Conservation (phyloP, 1,284 basidiomycete species). For the Moesziomyces sp. region DNA sequence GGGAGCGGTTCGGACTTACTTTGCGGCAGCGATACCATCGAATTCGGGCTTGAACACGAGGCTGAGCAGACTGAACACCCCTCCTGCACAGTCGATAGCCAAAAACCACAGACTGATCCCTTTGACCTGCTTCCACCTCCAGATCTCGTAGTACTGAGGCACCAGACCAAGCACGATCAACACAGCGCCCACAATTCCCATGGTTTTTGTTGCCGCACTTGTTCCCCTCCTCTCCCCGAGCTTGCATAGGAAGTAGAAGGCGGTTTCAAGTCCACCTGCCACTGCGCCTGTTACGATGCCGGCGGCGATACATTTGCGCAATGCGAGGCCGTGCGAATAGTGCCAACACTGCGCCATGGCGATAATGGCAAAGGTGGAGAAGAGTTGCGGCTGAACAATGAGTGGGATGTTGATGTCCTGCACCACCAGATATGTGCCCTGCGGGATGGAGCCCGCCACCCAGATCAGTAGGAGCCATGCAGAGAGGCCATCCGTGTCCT, state of each 20-base stretch:
- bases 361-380: conserved; percentile 74
- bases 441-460: conserved; percentile 75
- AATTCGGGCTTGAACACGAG: conserved; percentile 77
- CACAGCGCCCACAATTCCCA: conserved; percentile 76
- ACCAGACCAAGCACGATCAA: conserved; percentile 75
- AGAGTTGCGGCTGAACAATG: conserved; percentile 79
- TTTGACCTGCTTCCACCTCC: conserved; percentile 76
- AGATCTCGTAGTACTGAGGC: conserved; percentile 76
- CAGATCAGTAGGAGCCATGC: conserved; percentile 78
- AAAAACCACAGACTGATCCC: conserved; percentile 81
- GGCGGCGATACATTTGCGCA: conserved; percentile 69
- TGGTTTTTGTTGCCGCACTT: conserved; percentile 72
- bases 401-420: conserved; percentile 79
- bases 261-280: conserved; percentile 74
- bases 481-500: conserved; percentile 79
- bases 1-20: conserved; percentile 3
- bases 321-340: conserved; percentile 70
- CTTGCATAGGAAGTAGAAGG: conserved; percentile 71
- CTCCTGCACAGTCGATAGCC: conserved; percentile 77
- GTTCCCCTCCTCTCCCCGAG: conserved; percentile 71
- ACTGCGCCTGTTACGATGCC: conserved; percentile 69
- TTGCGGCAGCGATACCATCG: conserved; percentile 74
- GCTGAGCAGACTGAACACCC: conserved; percentile 77
- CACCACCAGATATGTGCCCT: conserved; percentile 78
- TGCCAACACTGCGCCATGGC: conserved; percentile 74